These are phyloP conservation scores for Camillea tinctor DNA, from an alignment of 2,329 filamentous ascomycete genomes.

Conservation along the genomic window DNA sequence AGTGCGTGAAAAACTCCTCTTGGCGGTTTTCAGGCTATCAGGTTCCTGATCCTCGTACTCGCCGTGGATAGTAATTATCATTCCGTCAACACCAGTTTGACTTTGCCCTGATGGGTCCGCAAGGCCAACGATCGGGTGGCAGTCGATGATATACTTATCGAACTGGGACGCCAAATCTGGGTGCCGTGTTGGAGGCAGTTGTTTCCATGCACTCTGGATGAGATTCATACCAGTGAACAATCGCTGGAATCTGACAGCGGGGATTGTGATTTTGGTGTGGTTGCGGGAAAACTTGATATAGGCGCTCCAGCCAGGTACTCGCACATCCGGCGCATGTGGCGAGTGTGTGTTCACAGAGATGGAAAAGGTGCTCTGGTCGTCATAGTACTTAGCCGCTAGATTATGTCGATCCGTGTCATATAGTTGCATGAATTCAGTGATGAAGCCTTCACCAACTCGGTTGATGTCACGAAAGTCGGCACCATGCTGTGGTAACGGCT, in stretches of 20 bases:
- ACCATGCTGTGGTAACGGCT: slow-evolving; percentile 60
- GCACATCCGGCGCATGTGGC: slow-evolving; percentile 47
- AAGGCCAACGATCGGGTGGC: slow-evolving; percentile 69
- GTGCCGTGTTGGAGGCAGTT: slow-evolving; percentile 71
- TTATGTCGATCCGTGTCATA: slow-evolving; percentile 71
- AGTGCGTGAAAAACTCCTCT: slow-evolving; percentile 78
- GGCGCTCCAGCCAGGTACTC: slow-evolving; percentile 60
- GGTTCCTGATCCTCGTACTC: slow-evolving; percentile 75
- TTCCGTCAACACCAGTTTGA: slow-evolving; percentile 68
- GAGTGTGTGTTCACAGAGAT: slow-evolving; percentile 65
- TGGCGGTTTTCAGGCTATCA: slow-evolving; percentile 53
- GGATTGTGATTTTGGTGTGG: slow-evolving; percentile 65
- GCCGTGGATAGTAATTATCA: slow-evolving; percentile 77
- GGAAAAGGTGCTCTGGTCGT: slow-evolving; percentile 72
- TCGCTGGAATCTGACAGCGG: slow-evolving; percentile 61
- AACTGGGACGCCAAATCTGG: slow-evolving; percentile 66
- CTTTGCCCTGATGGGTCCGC: slow-evolving; percentile 67
- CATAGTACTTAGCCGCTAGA: slow-evolving; percentile 69
- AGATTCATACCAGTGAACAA: slow-evolving; percentile 61
- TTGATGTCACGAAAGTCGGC: slow-evolving; percentile 73
- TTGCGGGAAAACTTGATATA: slow-evolving; percentile 82
- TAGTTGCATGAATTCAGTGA: slow-evolving; percentile 69
- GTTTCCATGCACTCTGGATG: slow-evolving; percentile 68
- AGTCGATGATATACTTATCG: slow-evolving; percentile 80
- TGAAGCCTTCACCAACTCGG: slow-evolving; percentile 72